Percentiles rank a stretch among this genome's conserved stretches.
Evolutionary conservation across 805 yeast species (phyloP).

Genomic region (Saccharomycopsis sp.): DNA sequence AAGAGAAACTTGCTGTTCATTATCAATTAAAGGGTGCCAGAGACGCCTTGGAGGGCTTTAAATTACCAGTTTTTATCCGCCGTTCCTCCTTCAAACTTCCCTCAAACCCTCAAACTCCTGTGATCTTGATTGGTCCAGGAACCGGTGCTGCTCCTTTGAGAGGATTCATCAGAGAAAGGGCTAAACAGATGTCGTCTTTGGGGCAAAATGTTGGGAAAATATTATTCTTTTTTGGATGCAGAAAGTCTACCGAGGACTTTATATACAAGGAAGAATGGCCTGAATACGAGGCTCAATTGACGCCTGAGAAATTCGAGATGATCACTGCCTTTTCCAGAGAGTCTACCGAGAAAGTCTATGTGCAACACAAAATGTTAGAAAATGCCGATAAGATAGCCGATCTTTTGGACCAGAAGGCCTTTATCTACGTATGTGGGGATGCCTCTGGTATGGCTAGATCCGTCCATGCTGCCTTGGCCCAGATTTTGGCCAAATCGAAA

Average conservation of each 20-base stretch:
- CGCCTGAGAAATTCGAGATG: constrained; percentile 55
- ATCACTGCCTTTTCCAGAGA: constrained; percentile 86
- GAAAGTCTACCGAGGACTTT: constrained; percentile 73
- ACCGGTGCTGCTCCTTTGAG: constrained; percentile 99
- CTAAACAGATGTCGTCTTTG: constrained; percentile 41
- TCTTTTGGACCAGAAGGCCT: constrained; percentile 67
- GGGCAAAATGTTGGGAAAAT: constrained; percentile 60
- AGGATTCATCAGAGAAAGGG: constrained; percentile 87
- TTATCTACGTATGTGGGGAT: constrained; percentile 94
- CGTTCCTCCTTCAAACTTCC: constrained; percentile 94
- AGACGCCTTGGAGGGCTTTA: constrained; percentile 35
- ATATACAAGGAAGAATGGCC: constrained; percentile 89
- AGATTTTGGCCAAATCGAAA: constrained; percentile 57
- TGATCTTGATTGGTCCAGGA: constrained; percentile 95
- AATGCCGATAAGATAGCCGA: constrained; percentile 35
- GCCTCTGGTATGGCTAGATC: constrained; percentile 95
- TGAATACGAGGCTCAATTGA: constrained; percentile 49
- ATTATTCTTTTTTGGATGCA: constrained; percentile 80
- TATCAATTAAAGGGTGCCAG: constrained; percentile 88
- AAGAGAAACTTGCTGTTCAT: constrained; percentile 30
- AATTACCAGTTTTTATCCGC: constrained; percentile 86
- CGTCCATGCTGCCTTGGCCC: constrained; percentile 63
- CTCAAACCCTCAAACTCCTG: constrained; percentile 71
- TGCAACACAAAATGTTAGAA: constrained; percentile 69
- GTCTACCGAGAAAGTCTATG: constrained; percentile 58